Conservation (phyloP, 331 rosid genomes). For the Rhamnella rubrinervis region DNA sequence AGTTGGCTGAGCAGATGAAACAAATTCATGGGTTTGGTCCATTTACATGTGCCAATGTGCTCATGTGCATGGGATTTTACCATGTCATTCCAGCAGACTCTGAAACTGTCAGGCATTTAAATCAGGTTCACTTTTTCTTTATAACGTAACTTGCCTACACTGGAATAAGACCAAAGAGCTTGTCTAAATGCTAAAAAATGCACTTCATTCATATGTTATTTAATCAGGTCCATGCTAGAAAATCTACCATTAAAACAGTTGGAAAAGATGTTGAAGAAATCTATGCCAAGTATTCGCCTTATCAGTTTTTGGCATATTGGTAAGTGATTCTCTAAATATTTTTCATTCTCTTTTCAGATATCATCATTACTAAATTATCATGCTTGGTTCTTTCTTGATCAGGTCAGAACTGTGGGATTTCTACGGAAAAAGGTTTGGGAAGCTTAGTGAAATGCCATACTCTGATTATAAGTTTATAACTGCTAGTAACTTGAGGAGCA, state of each 20-base stretch:
- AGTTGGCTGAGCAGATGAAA: constrained; percentile 35
- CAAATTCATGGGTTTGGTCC: constrained; percentile 56
- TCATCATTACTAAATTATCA: not conserved
- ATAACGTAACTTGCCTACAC: not conserved
- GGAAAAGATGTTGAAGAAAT: constrained; percentile 37
- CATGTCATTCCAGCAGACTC: constrained; percentile 54
- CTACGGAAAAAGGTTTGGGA: constrained; percentile 50
- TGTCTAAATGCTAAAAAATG: not conserved
- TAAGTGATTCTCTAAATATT: constrained; percentile 2
- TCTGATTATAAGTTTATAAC: constrained; percentile 45
- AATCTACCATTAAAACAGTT: constrained; percentile 27
- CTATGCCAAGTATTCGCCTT: constrained; percentile 50
- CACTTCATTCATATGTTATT: not conserved
- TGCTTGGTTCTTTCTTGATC: constrained; percentile 7
- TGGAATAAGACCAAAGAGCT: not conserved
- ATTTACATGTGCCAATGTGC: constrained; percentile 51
- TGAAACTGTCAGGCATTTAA: constrained; percentile 51
- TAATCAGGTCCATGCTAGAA: constrained; percentile 39
- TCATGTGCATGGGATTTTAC: constrained; percentile 55
- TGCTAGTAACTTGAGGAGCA: constrained; percentile 43
- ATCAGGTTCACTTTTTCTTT: constrained; percentile 30
- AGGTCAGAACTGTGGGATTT: constrained; percentile 60
- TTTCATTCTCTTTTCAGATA: not conserved
- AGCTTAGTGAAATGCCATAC: constrained; percentile 41
- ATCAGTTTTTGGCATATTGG: constrained; percentile 61